Base-by-base conservation (phyloP, 176 grass and related monocot genomes). In the Phoenix dactylifera region DNA sequence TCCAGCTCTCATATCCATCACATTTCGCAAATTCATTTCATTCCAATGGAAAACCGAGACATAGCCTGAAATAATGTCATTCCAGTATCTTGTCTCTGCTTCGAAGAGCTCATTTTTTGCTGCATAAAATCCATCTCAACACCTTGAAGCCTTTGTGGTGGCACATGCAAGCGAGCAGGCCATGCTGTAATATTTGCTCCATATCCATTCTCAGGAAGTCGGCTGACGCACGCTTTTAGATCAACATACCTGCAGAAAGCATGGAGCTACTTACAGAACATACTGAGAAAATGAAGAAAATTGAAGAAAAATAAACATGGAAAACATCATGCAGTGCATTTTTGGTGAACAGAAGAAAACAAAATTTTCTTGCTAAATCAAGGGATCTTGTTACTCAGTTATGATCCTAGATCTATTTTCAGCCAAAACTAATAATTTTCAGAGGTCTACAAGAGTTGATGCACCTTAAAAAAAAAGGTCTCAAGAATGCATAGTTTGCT, bases 1-100 rank as follows among this genome's bases (percentile, higher is more conserved):
- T 62, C 74, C 73, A 77, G 80, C 74, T 67, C 61, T 70, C 80
- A 83, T 83, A 48, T 83, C 80, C 80, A 83, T 72, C 48, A 83
- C 68, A 73, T 83, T 83, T 26, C 68, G 67, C 49, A 73, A 20
- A 44, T 77, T 70, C 74, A 77, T 60, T 25, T 32, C 22, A 68
- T 73, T 73, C 80, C 73, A 77, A 48, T 66, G 66, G 64, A 77
- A 83, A 35, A 83, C 63, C 49, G 57, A 55, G 18, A 73, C 52
- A 73, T 68, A 67, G 18, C 68, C 58, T 20, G 68, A 68, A 61
- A 83, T 66, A 24, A 77, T 73, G 7, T 83, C 80, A 63, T 68
- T 72, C 74, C 74, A 83, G 39, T 77, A 83, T 51, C 22, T 26
- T 1, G 63, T 58, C 24, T 83, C 68, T 18, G 80, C 80, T 18